Evolutionary conservation across 2,329 filamentous ascomycete genomes (phyloP).

Genomic region (Tolypocladium pustulatum): DNA sequence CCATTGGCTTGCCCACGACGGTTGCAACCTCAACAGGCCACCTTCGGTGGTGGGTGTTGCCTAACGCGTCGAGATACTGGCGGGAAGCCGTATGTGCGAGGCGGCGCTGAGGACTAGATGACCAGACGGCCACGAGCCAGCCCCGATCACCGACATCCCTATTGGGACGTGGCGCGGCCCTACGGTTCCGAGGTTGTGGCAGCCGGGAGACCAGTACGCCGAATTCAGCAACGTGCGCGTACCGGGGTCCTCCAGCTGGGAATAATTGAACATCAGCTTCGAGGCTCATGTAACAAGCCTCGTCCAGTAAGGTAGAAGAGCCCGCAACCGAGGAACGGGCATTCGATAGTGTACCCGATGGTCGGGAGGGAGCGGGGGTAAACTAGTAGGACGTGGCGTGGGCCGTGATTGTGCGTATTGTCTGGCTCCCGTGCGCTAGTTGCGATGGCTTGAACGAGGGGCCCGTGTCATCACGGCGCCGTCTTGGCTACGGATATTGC

Average conservation of each 20-base stretch:
- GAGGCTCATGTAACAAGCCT: not conserved
- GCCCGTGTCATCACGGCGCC: not conserved
- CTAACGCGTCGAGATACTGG: not conserved
- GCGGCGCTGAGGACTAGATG: no score
- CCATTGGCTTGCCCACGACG: not conserved
- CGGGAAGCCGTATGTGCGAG: not conserved
- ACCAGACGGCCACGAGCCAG: not conserved
- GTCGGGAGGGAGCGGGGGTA: not conserved
- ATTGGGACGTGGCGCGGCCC: not conserved
- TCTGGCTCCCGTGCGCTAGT: not conserved
- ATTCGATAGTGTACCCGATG: not conserved
- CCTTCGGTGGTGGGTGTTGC: not conserved
- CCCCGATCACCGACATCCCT: not conserved
- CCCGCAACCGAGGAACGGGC: not conserved
- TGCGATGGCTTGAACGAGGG: not conserved
- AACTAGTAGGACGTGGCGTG: not conserved
- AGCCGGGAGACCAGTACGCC: not conserved
- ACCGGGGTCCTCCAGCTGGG: not conserved
- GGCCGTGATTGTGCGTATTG: not conserved
- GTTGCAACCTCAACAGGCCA: not conserved
- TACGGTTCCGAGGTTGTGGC: not conserved
- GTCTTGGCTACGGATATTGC: not conserved
- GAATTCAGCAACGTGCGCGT: not conserved
- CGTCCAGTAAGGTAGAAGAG: not conserved
- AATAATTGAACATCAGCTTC: not conserved